These are phyloP conservation scores for Serendipita sp. DNA, from an alignment of 768 basidiomycete genomes.

Conservation along the genomic window DNA sequence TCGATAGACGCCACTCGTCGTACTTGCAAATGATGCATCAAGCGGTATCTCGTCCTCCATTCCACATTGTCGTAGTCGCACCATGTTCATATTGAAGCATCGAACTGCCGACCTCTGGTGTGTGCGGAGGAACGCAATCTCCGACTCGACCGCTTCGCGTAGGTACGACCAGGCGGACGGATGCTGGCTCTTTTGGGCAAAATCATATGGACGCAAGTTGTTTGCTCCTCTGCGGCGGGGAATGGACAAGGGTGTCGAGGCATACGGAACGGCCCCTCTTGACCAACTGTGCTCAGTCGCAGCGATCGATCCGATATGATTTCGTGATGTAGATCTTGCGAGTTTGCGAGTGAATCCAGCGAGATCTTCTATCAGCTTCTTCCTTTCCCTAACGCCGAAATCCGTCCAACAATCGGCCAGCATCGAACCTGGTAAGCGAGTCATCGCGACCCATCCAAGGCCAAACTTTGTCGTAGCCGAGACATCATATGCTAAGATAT, in stretches of 20 bases:
- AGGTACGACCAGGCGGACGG: neutral
- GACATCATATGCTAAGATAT: neutral
- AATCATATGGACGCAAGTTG: neutral
- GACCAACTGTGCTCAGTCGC: neutral
- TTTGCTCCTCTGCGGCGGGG: neutral
- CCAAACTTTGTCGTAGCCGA: neutral
- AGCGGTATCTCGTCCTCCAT: neutral
- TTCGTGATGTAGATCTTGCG: neutral
- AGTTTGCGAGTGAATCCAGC: neutral
- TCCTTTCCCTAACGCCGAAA: neutral
- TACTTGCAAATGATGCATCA: neutral
- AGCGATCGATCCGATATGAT: neutral
- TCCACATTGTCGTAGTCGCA: neutral
- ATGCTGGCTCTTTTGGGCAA: neutral
- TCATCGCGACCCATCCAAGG: constrained; percentile 5
- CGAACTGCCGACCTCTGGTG: neutral
- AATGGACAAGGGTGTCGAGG: neutral
- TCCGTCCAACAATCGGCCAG: constrained; percentile 3
- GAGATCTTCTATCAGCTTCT: neutral
- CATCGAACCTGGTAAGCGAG: neutral
- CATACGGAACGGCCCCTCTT: neutral
- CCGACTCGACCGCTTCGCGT: neutral
- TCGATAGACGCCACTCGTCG: neutral
- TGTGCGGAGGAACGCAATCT: constrained; percentile 3
- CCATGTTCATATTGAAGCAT: constrained; percentile 6